Evolutionary conservation across 2,329 filamentous ascomycete species (phyloP).

Genomic region (Colletotrichum tabaci): DNA sequence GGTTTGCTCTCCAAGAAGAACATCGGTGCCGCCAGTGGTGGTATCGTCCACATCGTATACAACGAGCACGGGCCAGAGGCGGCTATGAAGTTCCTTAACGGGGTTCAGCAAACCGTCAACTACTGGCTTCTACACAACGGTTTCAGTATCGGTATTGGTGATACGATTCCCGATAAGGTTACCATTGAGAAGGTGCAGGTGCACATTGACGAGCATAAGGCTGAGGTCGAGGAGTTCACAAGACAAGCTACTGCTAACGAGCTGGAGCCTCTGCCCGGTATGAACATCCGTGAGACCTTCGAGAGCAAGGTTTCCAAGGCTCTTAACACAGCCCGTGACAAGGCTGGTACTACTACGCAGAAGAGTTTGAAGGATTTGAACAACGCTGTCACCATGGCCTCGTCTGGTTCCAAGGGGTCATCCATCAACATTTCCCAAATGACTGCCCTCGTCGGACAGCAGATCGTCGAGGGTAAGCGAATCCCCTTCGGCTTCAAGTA

Average conservation of each 20-base stretch:
- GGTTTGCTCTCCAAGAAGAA: conserved; percentile 94
- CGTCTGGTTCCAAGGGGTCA: conserved; percentile 97
- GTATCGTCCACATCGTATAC: conserved; percentile 95
- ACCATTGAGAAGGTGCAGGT: conserved; percentile 90
- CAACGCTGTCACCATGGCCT: conserved; percentile 96
- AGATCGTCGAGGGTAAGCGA: conserved; percentile 98
- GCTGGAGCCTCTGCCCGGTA: conserved; percentile 94
- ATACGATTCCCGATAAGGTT: conserved; percentile 90
- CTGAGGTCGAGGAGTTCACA: conserved; percentile 83
- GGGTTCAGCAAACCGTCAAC: conserved; percentile 92
- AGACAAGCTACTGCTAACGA: conserved; percentile 85
- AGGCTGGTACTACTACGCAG: conserved; percentile 92
- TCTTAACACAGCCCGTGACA: conserved; percentile 95
- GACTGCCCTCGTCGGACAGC: conserved; percentile 97
- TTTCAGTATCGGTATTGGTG: conserved; percentile 98
- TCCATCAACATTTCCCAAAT: conserved; percentile 99
- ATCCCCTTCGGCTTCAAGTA: conserved; percentile 99
- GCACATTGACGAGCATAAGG: conserved; percentile 86
- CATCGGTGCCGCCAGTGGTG: conserved; percentile 89
- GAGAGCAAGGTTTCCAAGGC: conserved; percentile 97
- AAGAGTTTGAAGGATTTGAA: conserved; percentile 95
- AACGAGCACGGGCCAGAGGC: conserved; percentile 91
- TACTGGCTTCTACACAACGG: conserved; percentile 98
- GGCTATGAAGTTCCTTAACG: conserved; percentile 96
- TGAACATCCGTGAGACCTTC: conserved; percentile 98